Evolutionary conservation across 2,329 filamentous ascomycete species (phyloP).

Genomic region (Teratosphaeria destructans): DNA sequence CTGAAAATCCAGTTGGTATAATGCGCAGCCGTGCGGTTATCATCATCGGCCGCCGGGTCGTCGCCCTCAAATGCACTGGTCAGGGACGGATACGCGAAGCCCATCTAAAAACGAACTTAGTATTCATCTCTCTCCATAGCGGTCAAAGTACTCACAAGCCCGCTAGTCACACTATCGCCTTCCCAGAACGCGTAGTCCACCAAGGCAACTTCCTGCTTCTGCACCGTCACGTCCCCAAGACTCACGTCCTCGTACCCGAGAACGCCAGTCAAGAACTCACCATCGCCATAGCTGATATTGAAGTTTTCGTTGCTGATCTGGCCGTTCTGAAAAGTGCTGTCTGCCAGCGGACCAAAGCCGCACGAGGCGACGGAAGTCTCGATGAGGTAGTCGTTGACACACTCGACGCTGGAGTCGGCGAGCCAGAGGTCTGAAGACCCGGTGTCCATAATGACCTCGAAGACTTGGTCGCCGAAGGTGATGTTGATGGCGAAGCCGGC

Average conservation of each 20-base stretch:
- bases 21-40: slow-evolving; percentile 10
- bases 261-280: slow-evolving; percentile 27
- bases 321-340: slow-evolving; percentile 22
- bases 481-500: slow-evolving; percentile 6
- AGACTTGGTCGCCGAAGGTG: slow-evolving; percentile 7
- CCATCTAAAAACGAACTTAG: slow-evolving; percentile 18
- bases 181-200: slow-evolving; percentile 33
- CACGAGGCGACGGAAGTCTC: slow-evolving; percentile 8
- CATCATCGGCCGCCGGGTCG: slow-evolving; percentile 10
- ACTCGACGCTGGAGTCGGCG: slow-evolving; percentile 23
- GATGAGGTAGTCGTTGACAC: slow-evolving; percentile 19
- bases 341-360: slow-evolving; percentile 16
- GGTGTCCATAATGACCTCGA: slow-evolving; percentile 32
- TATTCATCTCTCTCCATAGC: too few species aligned
- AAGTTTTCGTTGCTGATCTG: slow-evolving; percentile 29
- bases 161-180: slow-evolving; percentile 33
- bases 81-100: slow-evolving; percentile 37
- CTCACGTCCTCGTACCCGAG: slow-evolving; percentile 29
- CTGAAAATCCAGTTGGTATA: slow-evolving; percentile 38
- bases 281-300: slow-evolving; percentile 31
- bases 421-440: slow-evolving; percentile 37
- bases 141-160: slow-evolving; percentile 19
- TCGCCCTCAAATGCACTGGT: slow-evolving; percentile 27
- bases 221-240: slow-evolving; percentile 33
- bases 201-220: slow-evolving; percentile 33